A percentile compares a stretch with the other conserved stretches of the same genome.
Evolutionary conservation across 768 basidiomycete species (phyloP).

Genomic region (Suillus bovinus): DNA sequence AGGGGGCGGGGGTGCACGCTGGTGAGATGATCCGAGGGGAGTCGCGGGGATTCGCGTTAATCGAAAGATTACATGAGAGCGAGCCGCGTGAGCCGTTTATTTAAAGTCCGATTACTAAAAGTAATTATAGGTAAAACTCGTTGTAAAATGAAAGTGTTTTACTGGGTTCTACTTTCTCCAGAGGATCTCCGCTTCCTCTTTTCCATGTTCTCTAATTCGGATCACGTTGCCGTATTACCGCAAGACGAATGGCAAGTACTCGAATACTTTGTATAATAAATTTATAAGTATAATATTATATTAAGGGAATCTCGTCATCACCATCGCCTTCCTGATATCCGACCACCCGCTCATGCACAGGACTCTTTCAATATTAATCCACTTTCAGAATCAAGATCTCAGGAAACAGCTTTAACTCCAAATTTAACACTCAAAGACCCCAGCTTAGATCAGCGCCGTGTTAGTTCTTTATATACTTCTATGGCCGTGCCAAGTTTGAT

Average conservation of each 20-base stretch:
- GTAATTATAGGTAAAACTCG: constrained; percentile 9
- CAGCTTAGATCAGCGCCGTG: constrained; percentile 35
- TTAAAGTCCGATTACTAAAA: constrained; percentile 28
- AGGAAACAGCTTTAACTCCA: constrained; percentile 33
- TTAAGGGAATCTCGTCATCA: constrained; percentile 28
- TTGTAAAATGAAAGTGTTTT: constrained; percentile 6
- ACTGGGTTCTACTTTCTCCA: too few species aligned
- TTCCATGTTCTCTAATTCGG: constrained; percentile 33
- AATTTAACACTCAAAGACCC: constrained; percentile 34
- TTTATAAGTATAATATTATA: too few species aligned
- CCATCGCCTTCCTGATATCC: constrained; percentile 33
- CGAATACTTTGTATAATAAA: constrained; percentile 22
- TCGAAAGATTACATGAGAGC: constrained; percentile 25
- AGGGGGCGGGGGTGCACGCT: neutral
- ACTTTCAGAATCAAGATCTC: constrained; percentile 33
- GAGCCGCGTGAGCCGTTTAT: constrained; percentile 34
- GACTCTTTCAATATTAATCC: constrained; percentile 15
- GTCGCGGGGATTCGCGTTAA: constrained; percentile 25
- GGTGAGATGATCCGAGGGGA: constrained; percentile 9
- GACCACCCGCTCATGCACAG: constrained; percentile 21
- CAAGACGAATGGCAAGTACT: constrained; percentile 30
- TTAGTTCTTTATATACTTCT: constrained; percentile 36
- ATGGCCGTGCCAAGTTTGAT: constrained; percentile 39
- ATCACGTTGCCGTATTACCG: constrained; percentile 30
- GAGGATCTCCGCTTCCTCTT: constrained; percentile 26